Conservation (phyloP, 2,329 filamentous ascomycete genomes). For the Fusarium euwallaceae region DNA sequence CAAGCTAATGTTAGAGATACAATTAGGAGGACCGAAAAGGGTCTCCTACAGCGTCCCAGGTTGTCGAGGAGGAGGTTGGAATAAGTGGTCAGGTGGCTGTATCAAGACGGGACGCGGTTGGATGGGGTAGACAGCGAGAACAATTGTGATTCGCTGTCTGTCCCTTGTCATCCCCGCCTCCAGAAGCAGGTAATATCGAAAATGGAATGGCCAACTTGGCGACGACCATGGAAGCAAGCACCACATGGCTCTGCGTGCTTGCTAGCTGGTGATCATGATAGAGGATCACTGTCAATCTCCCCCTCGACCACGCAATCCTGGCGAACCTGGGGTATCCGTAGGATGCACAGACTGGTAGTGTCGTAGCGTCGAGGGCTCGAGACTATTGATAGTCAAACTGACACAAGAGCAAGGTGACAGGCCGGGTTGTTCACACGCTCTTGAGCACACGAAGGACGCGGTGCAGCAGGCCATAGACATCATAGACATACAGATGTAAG, state of each 20-base stretch:
- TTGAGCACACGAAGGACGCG: constrained; percentile 19
- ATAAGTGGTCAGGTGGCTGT: constrained; percentile 46
- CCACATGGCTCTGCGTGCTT: constrained; percentile 35
- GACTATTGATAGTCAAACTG: constrained; percentile 31
- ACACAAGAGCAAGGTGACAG: constrained; percentile 32
- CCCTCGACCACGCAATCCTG: constrained; percentile 20
- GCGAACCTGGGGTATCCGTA: constrained; percentile 27
- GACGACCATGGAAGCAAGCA: constrained; percentile 26
- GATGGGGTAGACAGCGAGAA: constrained; percentile 37
- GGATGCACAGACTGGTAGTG: constrained; percentile 33
- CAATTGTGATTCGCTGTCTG: constrained; percentile 37
- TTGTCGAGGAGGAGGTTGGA: constrained; percentile 41
- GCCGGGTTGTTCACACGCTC: constrained; percentile 10
- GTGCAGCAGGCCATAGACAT: constrained; percentile 12
- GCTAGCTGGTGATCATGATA: constrained; percentile 37
- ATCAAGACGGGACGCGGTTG: constrained; percentile 35
- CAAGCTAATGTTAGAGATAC: constrained; percentile 23
- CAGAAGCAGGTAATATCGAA: constrained; percentile 38
- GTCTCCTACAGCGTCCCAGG: constrained; percentile 30
- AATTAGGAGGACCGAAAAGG: constrained; percentile 23
- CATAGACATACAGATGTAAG: constrained; percentile 8
- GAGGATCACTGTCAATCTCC: constrained; percentile 26
- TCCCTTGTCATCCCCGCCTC: constrained; percentile 30
- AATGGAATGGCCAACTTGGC: constrained; percentile 36
- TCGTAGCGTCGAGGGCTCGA: constrained; percentile 24